These are phyloP conservation scores for Eleusine indica DNA, from an alignment of 176 grass and related monocot genomes.

Conservation along the genomic window DNA sequence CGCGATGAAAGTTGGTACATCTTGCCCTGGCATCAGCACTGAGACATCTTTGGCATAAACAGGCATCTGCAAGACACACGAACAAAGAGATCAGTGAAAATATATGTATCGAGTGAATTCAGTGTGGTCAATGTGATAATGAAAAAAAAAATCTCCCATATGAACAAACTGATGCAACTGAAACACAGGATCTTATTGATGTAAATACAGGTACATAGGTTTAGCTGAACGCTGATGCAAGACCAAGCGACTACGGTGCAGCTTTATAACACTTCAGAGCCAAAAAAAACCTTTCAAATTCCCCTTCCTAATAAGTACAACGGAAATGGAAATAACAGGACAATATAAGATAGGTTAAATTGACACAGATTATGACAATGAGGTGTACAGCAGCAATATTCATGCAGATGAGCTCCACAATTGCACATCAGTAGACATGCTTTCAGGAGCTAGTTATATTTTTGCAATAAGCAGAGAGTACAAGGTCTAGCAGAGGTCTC, in stretches of 20 bases:
- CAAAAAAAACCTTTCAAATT: neutral
- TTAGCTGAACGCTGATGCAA: neutral
- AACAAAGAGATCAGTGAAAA: neutral
- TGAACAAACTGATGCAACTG: neutral
- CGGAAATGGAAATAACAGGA: neutral
- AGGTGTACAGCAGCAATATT: neutral
- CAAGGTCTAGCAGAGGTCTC: neutral
- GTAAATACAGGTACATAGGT: neutral
- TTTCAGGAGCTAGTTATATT: neutral
- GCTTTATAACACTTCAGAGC: neutral
- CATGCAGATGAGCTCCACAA: neutral
- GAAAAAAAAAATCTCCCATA: neutral
- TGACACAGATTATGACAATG: neutral
- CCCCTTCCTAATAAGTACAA: neutral
- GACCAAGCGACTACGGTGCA: neutral
- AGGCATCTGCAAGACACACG: constrained; percentile 63
- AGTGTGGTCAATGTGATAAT: neutral
- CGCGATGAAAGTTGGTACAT: constrained; percentile 80
- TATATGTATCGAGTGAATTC: neutral
- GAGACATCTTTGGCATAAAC: constrained; percentile 86
- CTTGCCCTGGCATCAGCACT: constrained; percentile 89
- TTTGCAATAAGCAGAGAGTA: neutral
- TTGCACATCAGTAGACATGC: neutral
- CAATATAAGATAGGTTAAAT: neutral
- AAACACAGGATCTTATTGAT: neutral